Evolutionary conservation across 1,139 yeast species (phyloP).

Genomic region (Meyerozyma sp.): DNA sequence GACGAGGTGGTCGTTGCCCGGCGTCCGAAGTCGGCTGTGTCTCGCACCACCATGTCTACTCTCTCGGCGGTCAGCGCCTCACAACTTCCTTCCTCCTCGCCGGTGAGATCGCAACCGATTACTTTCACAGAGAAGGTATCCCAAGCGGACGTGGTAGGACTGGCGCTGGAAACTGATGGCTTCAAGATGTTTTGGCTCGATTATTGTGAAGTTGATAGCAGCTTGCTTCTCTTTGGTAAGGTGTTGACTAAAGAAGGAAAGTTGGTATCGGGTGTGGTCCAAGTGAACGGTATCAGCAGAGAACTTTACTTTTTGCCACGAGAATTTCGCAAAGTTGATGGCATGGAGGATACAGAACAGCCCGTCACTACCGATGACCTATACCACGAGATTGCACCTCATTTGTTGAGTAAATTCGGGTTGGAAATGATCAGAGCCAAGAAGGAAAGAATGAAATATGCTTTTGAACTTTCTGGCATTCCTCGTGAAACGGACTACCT

Average conservation of each 20-base stretch:
- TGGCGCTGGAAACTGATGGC: constrained; percentile 32
- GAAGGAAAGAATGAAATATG: constrained; percentile 73
- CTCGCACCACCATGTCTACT: constrained; percentile 14
- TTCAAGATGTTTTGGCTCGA: constrained; percentile 89
- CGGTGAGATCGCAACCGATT: constrained; percentile 16
- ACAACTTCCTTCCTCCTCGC: constrained; percentile 20
- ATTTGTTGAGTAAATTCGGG: constrained; percentile 58
- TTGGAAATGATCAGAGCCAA: constrained; percentile 62
- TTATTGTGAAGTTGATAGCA: constrained; percentile 69
- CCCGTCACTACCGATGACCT: constrained; percentile 58
- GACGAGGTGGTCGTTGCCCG: constrained; percentile 48
- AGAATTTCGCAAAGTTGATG: constrained; percentile 21
- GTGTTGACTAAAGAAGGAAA: constrained; percentile 54
- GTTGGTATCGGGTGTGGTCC: constrained; percentile 72
- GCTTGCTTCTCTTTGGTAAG: constrained; percentile 81
- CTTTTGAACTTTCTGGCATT: constrained; percentile 77
- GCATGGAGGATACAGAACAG: constrained; percentile 20
- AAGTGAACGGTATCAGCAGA: constrained; percentile 63
- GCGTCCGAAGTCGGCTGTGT: constrained; percentile 37
- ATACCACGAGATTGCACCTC: constrained; percentile 68
- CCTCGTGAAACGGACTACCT: constrained; percentile 77
- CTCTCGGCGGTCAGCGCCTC: constrained; percentile 19
- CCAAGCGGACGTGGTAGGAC: constrained; percentile 35
- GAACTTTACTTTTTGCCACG: constrained; percentile 80
- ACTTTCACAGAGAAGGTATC: constrained; percentile 41